phyloP scores from a whole-genome alignment of 331 rosid genomes.

The Rhamnella rubrinervis region DNA sequence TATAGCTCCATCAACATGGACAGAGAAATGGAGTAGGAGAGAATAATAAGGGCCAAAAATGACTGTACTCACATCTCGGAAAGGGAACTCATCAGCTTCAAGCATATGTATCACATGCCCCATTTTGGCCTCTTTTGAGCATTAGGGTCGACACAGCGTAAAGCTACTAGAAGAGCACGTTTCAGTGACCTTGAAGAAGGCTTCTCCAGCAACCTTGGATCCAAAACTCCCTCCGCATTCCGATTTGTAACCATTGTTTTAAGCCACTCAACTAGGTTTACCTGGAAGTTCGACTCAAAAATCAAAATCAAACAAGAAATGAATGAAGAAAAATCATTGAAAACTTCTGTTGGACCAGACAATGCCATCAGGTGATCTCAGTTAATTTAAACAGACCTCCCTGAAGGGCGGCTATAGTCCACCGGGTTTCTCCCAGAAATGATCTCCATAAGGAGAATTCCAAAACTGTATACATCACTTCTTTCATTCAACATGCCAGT shows the following conservation, averaged over 20 bases:
- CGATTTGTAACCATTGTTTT: constrained; percentile 67
- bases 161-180: constrained; percentile 65
- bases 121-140: constrained; percentile 71
- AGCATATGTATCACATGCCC: constrained; percentile 76
- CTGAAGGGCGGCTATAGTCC: constrained; percentile 61
- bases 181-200: constrained; percentile 66
- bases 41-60: constrained; percentile 8
- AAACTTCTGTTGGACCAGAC: background rate
- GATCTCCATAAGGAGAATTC: constrained; percentile 68
- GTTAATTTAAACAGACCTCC: constrained; percentile 48
- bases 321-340: background rate
- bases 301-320: constrained; percentile 8
- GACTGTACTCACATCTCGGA: constrained; percentile 51
- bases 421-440: constrained; percentile 73
- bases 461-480: constrained; percentile 67
- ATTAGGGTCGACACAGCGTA: constrained; percentile 67
- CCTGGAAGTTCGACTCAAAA: constrained; percentile 39
- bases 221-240: constrained; percentile 57
- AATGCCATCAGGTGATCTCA: constrained; percentile 5
- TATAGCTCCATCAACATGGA: background rate
- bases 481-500: constrained; percentile 76
- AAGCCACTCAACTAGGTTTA: constrained; percentile 71
- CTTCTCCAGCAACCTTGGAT: constrained; percentile 55
- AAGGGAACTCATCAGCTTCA: constrained; percentile 72
- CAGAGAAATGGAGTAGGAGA: background rate